Base-by-base conservation (phyloP, 805 yeast genomes). In the Yueomyces sinensis region DNA sequence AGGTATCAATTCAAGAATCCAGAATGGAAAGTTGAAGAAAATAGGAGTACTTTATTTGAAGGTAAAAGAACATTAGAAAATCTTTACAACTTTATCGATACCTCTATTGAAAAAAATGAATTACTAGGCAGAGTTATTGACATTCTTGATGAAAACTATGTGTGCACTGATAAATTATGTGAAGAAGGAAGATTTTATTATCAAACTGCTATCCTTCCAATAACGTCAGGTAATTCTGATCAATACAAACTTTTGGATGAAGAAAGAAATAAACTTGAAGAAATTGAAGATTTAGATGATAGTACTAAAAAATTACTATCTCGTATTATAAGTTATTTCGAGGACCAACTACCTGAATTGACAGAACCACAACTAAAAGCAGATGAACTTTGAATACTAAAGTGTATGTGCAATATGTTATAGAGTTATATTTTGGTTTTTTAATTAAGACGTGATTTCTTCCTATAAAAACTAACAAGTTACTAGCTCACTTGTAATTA, bases 31-130 rank as follows among this genome's bases (percentile, higher is more conserved):
- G 15, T 53, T 38, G 49, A 45, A 23, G 30, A 47, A 3, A 53
- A 60, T 15, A 56, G 68, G 27, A 73, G 80, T n/a, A 51, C 68
- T 23, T 75, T 68, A 37, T 81, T 63, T 40, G 62, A 63, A 27
- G 81, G 84, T 2, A 56, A 56, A 19, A 59, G 80, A 37, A 68
- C 67, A 37, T 46, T 65, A 11, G 61, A 64, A 9, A 55, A 66
- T 14, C 61, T 78, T 19, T 61, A 68, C 30, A 61, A 61, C 27
- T 82, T 75, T 45, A 53, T 72, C 13, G 73, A 65, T 29, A n/a
- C 13, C 14, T 9, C 13, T 11, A 25, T 25, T n/a, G 7, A n/a
- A 25, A 25, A 25, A 13, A 7, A 25, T n/a, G 28, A 25, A 25
- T 13, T 13, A 13, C 13, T 13, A 6, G 13, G n/a, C 7, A 17